Evolutionary conservation across 352 stramenopile genomes (phyloP).

Genomic region (Globisporangium paddicum): DNA sequence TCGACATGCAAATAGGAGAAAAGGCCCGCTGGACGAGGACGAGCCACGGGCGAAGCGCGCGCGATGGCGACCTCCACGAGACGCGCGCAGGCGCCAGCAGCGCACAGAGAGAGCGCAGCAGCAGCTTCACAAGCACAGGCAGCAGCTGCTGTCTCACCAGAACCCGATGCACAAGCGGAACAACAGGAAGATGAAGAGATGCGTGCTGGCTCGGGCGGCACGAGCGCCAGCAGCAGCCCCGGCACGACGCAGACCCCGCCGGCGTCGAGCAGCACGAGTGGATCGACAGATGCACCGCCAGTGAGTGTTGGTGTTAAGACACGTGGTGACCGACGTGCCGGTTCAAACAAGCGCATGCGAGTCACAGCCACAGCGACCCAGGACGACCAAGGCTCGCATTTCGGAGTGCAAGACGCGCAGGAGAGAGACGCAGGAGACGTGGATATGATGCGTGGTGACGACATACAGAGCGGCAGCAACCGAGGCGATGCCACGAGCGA

Average conservation of each 20-base stretch:
- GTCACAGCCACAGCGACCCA: neutral
- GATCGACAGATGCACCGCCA: neutral
- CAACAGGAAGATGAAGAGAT: neutral
- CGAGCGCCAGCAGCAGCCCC: neutral
- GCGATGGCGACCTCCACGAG: conserved; percentile 10
- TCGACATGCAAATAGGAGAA: too few species aligned
- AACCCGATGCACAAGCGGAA: neutral
- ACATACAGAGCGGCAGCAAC: neutral
- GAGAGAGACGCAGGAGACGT: neutral
- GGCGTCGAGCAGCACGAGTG: neutral
- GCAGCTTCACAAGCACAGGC: neutral
- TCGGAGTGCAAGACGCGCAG: neutral
- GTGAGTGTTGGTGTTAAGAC: neutral
- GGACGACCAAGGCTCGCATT: neutral
- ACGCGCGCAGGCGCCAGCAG: neutral
- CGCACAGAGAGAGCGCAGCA: neutral
- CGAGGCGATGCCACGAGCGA: neutral
- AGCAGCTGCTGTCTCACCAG: too few species aligned
- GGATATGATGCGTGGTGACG: neutral
- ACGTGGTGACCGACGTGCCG: neutral
- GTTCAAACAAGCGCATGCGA: neutral
- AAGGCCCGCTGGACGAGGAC: too few species aligned
- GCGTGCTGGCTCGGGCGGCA: neutral
- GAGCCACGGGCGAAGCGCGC: too few species aligned
- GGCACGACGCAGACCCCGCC: neutral